These are phyloP conservation scores for Esteya vermicola DNA, from an alignment of 2,329 filamentous ascomycete genomes.

Conservation along the genomic window DNA sequence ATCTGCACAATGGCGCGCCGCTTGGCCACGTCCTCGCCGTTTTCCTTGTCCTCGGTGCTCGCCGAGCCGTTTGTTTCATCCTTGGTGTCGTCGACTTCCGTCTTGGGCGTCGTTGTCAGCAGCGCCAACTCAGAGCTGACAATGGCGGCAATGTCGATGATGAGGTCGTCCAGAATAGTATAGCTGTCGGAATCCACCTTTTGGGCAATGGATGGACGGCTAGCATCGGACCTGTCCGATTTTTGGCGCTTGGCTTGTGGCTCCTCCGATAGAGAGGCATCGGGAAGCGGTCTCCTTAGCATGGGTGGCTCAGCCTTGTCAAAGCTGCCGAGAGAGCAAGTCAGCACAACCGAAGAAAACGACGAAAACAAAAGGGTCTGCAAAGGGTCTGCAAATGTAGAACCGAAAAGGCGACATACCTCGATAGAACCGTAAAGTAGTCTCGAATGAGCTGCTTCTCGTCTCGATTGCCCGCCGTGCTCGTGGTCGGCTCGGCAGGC, in stretches of 20 bases:
- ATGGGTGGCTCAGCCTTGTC: slow-evolving; percentile 37
- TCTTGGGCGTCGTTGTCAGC: slow-evolving; percentile 21
- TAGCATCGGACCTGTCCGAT: slow-evolving; percentile 27
- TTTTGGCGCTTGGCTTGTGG: slow-evolving; percentile 48
- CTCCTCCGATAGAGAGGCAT: slow-evolving; percentile 28
- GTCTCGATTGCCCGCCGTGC: slow-evolving; percentile 12
- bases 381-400: too few species aligned
- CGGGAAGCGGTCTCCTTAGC: slow-evolving; percentile 37
- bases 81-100: background rate
- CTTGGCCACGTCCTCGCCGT: slow-evolving; percentile 10
- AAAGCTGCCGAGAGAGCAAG: slow-evolving; percentile 26
- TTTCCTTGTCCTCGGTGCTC: background rate
- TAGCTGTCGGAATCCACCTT: slow-evolving; percentile 39
- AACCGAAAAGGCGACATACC: slow-evolving; percentile 21
- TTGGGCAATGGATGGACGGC: slow-evolving; percentile 28
- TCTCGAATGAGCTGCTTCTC: slow-evolving; percentile 24
- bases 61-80: too few species aligned
- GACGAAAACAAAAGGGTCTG: slow-evolving; percentile 6
- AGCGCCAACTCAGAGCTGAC: slow-evolving; percentile 27
- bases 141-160: slow-evolving; percentile 33
- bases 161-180: slow-evolving; percentile 49
- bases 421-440: slow-evolving; percentile 26
- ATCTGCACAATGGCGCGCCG: slow-evolving; percentile 28
- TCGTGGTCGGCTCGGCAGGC: slow-evolving; percentile 13
- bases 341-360: slow-evolving; percentile 1